Evolutionary conservation across 257 asterid species (phyloP).

Genomic region (Gentiana straminea): DNA sequence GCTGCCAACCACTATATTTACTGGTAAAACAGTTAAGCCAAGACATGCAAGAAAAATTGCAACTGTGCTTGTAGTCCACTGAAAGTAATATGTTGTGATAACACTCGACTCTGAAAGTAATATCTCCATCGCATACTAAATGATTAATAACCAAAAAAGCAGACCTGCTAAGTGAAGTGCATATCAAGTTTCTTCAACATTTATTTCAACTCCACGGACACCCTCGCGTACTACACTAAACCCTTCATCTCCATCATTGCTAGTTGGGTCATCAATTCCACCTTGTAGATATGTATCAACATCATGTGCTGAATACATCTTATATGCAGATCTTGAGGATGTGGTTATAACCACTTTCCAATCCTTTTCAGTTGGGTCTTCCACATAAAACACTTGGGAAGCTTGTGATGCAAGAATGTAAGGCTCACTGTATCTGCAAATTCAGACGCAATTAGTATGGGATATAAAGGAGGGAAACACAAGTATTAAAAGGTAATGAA

Average conservation of each 20-base stretch:
- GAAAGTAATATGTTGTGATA: conserved; percentile 71
- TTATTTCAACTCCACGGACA: no score
- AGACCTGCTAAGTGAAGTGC: no score
- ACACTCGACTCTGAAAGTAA: conserved; percentile 97
- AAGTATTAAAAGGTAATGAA: no score
- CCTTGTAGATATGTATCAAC: no score
- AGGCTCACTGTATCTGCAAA: background rate
- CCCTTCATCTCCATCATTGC: no score
- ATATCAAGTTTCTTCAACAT: no score
- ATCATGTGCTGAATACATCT: no score
- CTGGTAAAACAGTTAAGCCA: conserved; percentile 91
- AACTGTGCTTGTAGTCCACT: conserved; percentile 84
- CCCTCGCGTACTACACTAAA: no score
- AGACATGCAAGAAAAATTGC: conserved; percentile 84
- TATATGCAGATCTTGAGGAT: background rate
- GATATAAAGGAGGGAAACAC: no score
- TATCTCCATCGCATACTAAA: conserved; percentile 81
- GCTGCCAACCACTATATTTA: conserved; percentile 75
- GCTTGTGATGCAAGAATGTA: conserved; percentile 1
- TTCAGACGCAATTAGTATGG: no score
- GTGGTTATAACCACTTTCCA: background rate
- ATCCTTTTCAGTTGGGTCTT: background rate
- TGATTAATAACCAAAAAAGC: no score
- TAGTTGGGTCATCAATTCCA: no score
- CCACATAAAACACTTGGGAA: background rate